phyloP scores from a whole-genome alignment of 192 early-diverging fungal genomes.

The Coemansia sp. region DNA sequence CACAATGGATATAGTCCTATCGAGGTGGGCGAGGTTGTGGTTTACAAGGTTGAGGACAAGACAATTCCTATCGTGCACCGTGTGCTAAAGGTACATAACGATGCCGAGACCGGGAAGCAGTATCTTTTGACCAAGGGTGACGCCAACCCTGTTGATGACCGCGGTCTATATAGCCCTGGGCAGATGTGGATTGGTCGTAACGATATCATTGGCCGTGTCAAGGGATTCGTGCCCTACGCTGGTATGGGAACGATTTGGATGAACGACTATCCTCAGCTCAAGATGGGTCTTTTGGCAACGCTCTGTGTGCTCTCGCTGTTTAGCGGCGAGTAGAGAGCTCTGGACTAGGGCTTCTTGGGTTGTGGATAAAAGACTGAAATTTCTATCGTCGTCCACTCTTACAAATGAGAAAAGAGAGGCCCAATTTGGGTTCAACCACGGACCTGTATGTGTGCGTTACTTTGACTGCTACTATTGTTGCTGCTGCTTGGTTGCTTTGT shows the following conservation, averaged over 20 bases:
- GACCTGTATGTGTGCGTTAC: too few species aligned
- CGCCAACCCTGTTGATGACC: slow-evolving; percentile 88
- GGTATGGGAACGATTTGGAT: slow-evolving; percentile 96
- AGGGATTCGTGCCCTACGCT: slow-evolving; percentile 84
- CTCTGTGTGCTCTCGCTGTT: slow-evolving; percentile 72
- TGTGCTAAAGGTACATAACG: slow-evolving; percentile 87
- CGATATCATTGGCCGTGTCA: slow-evolving; percentile 87
- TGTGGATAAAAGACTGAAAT: too few species aligned
- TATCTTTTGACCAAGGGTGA: slow-evolving; percentile 95
- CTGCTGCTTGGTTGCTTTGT: too few species aligned
- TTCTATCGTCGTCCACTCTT: too few species aligned
- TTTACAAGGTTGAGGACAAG: slow-evolving; percentile 86
- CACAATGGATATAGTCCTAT: slow-evolving; percentile 66
- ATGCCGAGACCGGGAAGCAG: slow-evolving; percentile 71
- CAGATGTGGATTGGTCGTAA: slow-evolving; percentile 91
- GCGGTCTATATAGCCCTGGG: slow-evolving; percentile 77
- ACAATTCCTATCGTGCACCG: slow-evolving; percentile 97
- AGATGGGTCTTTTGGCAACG: slow-evolving; percentile 71
- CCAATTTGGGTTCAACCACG: too few species aligned
- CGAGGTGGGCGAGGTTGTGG: slow-evolving; percentile 88
- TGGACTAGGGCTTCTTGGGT: background rate
- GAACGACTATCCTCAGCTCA: slow-evolving; percentile 95
- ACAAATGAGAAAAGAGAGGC: background rate
- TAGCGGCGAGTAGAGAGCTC: slow-evolving; percentile 57
- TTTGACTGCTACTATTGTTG: too few species aligned